Percentiles rank a stretch among this genome's conserved stretches.
phyloP scores from a whole-genome alignment of 73 alveolate species.

The Paramecium primaurelia region DNA sequence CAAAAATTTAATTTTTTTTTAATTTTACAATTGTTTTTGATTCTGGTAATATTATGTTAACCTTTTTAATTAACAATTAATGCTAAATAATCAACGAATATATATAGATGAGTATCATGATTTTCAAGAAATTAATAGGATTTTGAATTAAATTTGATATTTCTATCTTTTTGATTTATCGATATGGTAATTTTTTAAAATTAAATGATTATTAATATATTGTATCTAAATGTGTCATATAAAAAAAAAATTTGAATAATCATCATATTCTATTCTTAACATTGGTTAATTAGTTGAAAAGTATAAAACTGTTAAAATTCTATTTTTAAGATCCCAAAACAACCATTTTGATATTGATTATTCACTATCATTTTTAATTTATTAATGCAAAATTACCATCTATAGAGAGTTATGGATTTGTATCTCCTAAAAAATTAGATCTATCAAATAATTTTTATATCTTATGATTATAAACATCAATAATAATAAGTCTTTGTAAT shows the following conservation, averaged over 20 bases:
- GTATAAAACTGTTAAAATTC: neutral
- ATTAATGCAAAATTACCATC: neutral
- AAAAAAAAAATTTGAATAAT: neutral
- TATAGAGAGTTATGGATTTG: neutral
- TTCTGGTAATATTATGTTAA: too few species aligned
- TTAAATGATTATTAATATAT: neutral
- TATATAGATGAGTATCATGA: too few species aligned
- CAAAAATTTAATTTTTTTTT: too few species aligned
- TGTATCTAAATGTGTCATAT: too few species aligned
- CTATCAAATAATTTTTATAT: neutral
- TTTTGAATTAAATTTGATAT: too few species aligned
- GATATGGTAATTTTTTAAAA: too few species aligned
- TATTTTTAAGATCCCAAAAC: neutral
- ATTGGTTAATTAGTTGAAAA: neutral
- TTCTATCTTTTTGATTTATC: neutral
- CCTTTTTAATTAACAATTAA: neutral
- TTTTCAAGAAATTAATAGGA: neutral
- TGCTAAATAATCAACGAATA: neutral
- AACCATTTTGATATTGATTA: too few species aligned
- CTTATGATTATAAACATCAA: neutral
- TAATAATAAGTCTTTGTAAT: neutral
- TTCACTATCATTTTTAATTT: too few species aligned
- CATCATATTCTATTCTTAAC: neutral
- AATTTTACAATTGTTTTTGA: too few species aligned
- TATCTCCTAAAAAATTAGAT: neutral